Evolutionary conservation across 192 early-diverging fungal genomes (phyloP), one percentile per base, ranked within the genome.

Genomic region (Linnemannia elongata): DNA sequence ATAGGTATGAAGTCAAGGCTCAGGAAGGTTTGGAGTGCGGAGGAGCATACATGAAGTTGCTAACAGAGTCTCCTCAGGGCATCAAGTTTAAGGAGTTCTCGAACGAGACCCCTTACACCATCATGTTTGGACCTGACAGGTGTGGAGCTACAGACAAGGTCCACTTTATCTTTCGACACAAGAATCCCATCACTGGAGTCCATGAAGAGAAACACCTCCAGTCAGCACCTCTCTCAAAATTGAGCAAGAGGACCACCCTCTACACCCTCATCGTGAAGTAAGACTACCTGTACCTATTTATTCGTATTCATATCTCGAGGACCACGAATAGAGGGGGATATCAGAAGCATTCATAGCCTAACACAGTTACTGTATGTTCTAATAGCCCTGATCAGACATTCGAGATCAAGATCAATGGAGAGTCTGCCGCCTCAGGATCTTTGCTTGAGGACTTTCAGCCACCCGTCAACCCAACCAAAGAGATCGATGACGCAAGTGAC

Each of bases 101-200:
- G 68, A 94, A 97, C 88, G 92, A 94, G 77, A 94, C 97, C 41
- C 97, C 97, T 20, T 98, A 97, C 78, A 88, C 88, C 47, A 55
- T 93, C 88, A 96, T 98, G 97, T 98, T 98, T 88, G 97, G 97
- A 41, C 97, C 97, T 30, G 97, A 98, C 91, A 93, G 93, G 79
- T 98, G 97, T 90, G 97, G 96, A 45, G 17, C 73, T 42, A 96
- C 94, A 42, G 96, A 96, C 93, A 97, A 97, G 81, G 92, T 98
- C 30, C 97, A 98, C 88, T 94, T 98, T 68, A 98, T 98, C 85
- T 96, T 96, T 91, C 90, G 96, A n/a, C 97, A 98, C 93, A 91
- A 93, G 88, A 97, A 96, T 90, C 97, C 97, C 22, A 82, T 89
- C 33, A 95, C 96, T 9, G 95, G 94, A 10, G 91, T 92, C 74